Base-by-base conservation (phyloP, 2,329 filamentous ascomycete genomes). In the Samsoniella hepiali region DNA sequence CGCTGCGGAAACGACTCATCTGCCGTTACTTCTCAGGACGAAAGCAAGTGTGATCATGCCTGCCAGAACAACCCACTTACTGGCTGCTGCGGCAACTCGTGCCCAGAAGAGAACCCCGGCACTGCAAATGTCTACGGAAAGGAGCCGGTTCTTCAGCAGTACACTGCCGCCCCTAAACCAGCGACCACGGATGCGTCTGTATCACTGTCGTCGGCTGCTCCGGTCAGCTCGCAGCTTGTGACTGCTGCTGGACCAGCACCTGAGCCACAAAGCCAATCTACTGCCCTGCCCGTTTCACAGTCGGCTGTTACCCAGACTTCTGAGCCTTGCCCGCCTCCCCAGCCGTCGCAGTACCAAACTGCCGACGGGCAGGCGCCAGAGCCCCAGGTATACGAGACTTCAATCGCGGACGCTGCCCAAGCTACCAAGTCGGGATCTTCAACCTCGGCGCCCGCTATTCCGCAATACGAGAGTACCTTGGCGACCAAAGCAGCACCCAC, bases 11-110 rank as follows among this genome's bases (percentile, higher is more conserved):
- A 77, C 57, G 69, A 77, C 64, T 44, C 64, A 29, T 67, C 68
- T 2, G 72, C 69, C 2, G 67, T 76, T 60, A 69, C 65, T 11
- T 47, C 68, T 8, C 58, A 71, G 42, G 68, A 74, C 27, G 73
- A 76, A 55, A 65, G 59, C 34, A 66, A 67, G 22, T 77, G 75
- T 65, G 71, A 76, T 60, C 65, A 72, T 56, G 65, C 70, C 1
- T 77, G 75, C 63, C 67, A 69, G 62, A 66, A 69, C 32, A 69
- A 72, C 47, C 66, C 68, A 8, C 58, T 65, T n/a, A 64, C 70
- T 17, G 73, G 74, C 13, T 72, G 70, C 65, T 77, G 75, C 36
- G 75, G 75, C n/a, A 72, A 72, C 42, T 66, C 68, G 10, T 75
- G 72, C 58, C 70, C 69, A 11, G 57, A 68, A 3, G 68, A 72